Conservation (phyloP, 306 rosid genomes). For the Dalbergia cochinchinensis region DNA sequence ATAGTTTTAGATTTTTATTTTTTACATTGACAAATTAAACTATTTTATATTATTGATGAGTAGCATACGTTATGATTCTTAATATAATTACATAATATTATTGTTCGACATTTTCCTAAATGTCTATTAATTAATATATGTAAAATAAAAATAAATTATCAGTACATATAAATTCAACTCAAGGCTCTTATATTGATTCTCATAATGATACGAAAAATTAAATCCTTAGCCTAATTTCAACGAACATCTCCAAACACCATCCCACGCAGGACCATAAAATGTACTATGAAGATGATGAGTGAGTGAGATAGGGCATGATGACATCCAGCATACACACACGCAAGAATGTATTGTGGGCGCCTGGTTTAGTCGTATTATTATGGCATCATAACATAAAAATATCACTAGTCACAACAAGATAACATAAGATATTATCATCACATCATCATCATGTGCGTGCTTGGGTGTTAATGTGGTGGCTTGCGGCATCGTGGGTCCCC, state of each 20-base stretch:
- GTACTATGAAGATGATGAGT: conserved; percentile 37
- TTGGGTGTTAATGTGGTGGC: conserved; percentile 38
- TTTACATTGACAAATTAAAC: too few species aligned
- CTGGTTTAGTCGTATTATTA: conserved; percentile 36
- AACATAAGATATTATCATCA: conserved; percentile 49
- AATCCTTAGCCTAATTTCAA: too few species aligned
- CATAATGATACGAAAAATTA: too few species aligned
- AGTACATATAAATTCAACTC: too few species aligned
- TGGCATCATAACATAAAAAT: conserved; percentile 40
- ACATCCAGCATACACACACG: neutral
- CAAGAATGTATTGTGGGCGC: conserved; percentile 11
- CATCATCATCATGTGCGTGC: conserved; percentile 49
- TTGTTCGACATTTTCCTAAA: too few species aligned
- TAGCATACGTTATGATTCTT: too few species aligned
- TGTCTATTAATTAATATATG: too few species aligned
- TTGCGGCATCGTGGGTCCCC: conserved; percentile 35
- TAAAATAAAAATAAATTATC: too few species aligned
- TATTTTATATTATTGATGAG: too few species aligned
- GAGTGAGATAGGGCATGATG: neutral
- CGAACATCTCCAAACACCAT: neutral
- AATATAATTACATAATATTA: too few species aligned
- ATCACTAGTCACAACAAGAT: conserved; percentile 27
- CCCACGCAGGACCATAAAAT: conserved; percentile 8
- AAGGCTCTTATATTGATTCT: too few species aligned
- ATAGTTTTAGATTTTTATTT: too few species aligned